Base-by-base conservation (phyloP, 208 protist species). In the Leishmania lainsoni region DNA sequence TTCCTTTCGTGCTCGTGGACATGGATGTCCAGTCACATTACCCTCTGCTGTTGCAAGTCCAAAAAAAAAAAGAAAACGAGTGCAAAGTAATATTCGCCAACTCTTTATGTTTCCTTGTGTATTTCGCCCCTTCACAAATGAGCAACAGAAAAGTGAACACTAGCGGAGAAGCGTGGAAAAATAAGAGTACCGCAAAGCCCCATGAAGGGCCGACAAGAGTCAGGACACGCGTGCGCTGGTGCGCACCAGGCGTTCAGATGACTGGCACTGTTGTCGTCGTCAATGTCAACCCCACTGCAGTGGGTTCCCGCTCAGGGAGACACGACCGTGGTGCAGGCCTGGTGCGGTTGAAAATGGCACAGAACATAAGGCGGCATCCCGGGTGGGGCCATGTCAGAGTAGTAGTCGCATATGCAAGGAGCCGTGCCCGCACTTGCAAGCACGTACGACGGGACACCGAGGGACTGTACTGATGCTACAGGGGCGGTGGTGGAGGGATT, bases 331-430 rank as follows among this genome's bases (percentile, higher is more conserved):
- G 82, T 58, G 59, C 78, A 86, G 16, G 82, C 63, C 9, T 76
- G 72, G 73, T 80, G 82, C 26, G 75, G 78, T 61, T 75, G 82
- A 59, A 86, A 81, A 56, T 81, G 82, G 56, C 78, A 86, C 45
- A 86, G 35, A 29, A 86, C 75, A 52, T 82, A 86, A 52, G 82
- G 78, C 49, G 82, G 65, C 63, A 86, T 79, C 32, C 74, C 78
- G 12, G 48, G 9, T 10, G 82, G 66, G 2, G 73, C 63, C n/a
- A 71, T 54, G 10, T 86, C 82, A 54, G 66, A n/a, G 42, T 59
- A 65, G 74, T 82, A 81, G 49, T 81, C 82, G 32, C 49, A 51
- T 14, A 75, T 76, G 66, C 76, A 82, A 2, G 78, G 54, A 69
- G 70, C 52, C 12, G 65, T 51, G 48, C 56, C 66, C 32, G 73